phyloP scores from a whole-genome alignment of 371 early-diverging fungal genomes.

The Mucor mucedo region DNA sequence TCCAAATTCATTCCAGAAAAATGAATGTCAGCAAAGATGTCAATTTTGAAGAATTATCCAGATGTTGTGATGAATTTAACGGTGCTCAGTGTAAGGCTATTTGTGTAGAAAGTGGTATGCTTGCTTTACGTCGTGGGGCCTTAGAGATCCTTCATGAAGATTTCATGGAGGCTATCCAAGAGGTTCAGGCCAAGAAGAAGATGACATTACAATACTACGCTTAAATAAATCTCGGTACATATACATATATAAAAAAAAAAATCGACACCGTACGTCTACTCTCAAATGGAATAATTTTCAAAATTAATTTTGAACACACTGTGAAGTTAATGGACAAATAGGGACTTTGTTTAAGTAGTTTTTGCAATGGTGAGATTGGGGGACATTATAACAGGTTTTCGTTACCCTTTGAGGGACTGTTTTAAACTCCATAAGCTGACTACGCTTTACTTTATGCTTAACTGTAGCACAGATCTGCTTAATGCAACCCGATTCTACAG shows the following conservation, averaged over 20 bases:
- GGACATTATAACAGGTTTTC: too few relatives aligned
- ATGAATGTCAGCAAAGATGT: slow-evolving; percentile 97
- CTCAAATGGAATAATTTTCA: too few relatives aligned
- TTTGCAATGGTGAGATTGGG: too few relatives aligned
- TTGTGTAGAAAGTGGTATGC: slow-evolving; percentile 95
- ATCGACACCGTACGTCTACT: neutral
- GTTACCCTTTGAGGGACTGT: too few relatives aligned
- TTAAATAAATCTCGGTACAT: slow-evolving; percentile 39
- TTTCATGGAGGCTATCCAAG: slow-evolving; percentile 99
- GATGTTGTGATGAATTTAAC: slow-evolving; percentile 99
- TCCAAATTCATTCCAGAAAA: slow-evolving; percentile 99
- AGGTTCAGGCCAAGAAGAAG: slow-evolving; percentile 99
- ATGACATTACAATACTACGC: slow-evolving; percentile 96
- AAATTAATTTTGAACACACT: too few relatives aligned
- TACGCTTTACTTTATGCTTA: too few relatives aligned
- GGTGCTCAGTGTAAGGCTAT: slow-evolving; percentile 99
- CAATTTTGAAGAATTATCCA: slow-evolving; percentile 98
- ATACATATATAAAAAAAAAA: slow-evolving; percentile 2
- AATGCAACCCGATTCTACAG: too few relatives aligned
- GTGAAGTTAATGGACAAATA: too few relatives aligned
- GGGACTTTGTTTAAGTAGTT: too few relatives aligned
- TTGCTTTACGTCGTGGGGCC: slow-evolving; percentile 94
- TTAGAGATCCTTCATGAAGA: slow-evolving; percentile 97
- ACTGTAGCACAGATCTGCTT: too few relatives aligned
- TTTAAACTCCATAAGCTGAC: too few relatives aligned